Evolutionary conservation across 164 flowering plant genomes (phyloP), one percentile per base, ranked within the genome.

Genomic region (Vitis amurensis): DNA sequence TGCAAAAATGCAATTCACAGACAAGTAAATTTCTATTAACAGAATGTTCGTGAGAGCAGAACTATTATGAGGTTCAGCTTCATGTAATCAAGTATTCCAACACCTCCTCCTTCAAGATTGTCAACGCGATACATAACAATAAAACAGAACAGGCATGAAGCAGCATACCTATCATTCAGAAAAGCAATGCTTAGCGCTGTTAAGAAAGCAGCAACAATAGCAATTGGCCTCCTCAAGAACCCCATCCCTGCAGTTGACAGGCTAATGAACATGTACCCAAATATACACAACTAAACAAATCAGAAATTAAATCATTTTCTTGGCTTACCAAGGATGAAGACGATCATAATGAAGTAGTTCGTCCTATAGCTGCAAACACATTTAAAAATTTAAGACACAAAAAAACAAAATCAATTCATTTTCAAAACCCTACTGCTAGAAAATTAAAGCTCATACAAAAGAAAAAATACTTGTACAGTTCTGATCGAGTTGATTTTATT

Each of bases 111-210:
- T 2, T 13, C 15, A 12, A 53, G 27, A 47, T 8, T 27, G 8
- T 2, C 23, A 27, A 64, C 44, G 27, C 15, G 57, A 55, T 11
- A 51, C 11, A 19, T 23, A 37, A 3, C 13, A 65, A 61, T 57
- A 30, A 63, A 58, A 47, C 59, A 37, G 69, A 50, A 58, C 31
- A 30, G 17, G 23, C 2, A 23, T 7, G 68, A 47, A 12, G 11
- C 59, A 65, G 55, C 68, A 68, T 73, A 90, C 99, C 99, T 95
- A 75, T 95, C 99, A 80, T 95, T 95, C 59, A 95, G 78, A 70
- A 90, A 83, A 66, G 93, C 98, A 49, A 93, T 81, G 57, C 82
- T 91, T 9, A 95, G 73, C 2, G 90, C 97, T 44, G 99, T 89
- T 31, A 85, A 74, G n/a, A 85, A 17, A 63, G 98, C 96, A 78